phyloP scores from a whole-genome alignment of 805 yeast genomes.

The Tetrapisispora taiwanensis region DNA sequence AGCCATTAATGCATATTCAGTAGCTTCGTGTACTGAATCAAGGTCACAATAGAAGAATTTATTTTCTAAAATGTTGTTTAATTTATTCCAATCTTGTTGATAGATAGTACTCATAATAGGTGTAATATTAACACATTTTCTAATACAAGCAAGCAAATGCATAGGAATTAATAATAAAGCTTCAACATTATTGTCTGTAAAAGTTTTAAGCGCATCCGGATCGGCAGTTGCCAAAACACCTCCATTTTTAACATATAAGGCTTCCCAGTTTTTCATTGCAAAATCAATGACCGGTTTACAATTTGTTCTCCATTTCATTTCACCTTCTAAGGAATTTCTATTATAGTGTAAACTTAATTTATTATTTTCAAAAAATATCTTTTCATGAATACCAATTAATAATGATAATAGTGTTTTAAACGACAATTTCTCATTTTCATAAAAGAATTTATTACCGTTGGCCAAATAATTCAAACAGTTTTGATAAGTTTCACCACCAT shows the following conservation, averaged over 20 bases:
- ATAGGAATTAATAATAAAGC: conserved; percentile 59
- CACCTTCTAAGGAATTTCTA: conserved; percentile 34
- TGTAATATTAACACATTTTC: conserved; percentile 51
- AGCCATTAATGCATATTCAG: conserved; percentile 46
- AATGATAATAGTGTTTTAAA: conserved; percentile 40
- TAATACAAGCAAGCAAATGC: conserved; percentile 54
- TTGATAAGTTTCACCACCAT: conserved; percentile 39
- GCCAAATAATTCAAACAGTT: conserved; percentile 39
- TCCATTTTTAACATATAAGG: conserved; percentile 47
- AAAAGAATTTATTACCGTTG: conserved; percentile 29
- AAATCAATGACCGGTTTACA: conserved; percentile 49
- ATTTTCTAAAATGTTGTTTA: conserved; percentile 44
- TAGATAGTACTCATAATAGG: conserved; percentile 53
- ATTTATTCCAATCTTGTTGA: conserved; percentile 55
- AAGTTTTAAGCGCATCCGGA: conserved; percentile 27
- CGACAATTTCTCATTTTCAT: conserved; percentile 26
- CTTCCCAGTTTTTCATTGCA: conserved; percentile 60
- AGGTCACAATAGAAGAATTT: conserved; percentile 37
- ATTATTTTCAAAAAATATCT: conserved; percentile 43
- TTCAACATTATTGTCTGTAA: conserved; percentile 43
- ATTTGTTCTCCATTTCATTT: conserved; percentile 56
- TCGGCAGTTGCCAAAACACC: conserved; percentile 46
- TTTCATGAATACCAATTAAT: conserved; percentile 58
- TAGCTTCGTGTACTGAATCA: conserved; percentile 56
- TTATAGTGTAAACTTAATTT: conserved; percentile 25